phyloP scores from a whole-genome alignment of 495 filamentous ascomycete genomes.

The Hypoxylon subgilvum region DNA sequence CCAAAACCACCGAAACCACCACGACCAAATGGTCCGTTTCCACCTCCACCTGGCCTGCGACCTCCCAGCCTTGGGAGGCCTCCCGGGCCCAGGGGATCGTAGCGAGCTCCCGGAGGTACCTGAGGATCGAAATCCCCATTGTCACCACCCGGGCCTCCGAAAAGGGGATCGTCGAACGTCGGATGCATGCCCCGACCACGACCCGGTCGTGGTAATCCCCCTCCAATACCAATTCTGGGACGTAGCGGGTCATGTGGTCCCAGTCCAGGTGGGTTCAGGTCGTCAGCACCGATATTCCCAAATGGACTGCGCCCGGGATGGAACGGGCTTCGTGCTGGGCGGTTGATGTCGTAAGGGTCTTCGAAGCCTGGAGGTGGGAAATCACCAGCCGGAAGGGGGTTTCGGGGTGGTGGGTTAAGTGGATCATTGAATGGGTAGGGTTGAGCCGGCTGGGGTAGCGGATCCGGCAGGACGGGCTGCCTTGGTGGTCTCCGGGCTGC shows the following conservation, averaged over 20 bases:
- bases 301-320: constrained; percentile 58
- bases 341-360: constrained; percentile 85
- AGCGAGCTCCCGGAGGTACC: constrained; percentile 64
- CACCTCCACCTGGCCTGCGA: constrained; percentile 41
- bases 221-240: constrained; percentile 62
- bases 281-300: constrained; percentile 74
- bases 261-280: constrained; percentile 85
- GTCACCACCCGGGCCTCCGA: constrained; percentile 64
- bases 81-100: constrained; percentile 86
- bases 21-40: constrained; percentile 43
- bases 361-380: constrained; percentile 90
- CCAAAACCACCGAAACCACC: constrained; percentile 44
- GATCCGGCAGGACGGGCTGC: constrained; percentile 37
- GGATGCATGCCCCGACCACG: constrained; percentile 89
- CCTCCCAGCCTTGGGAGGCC: constrained; percentile 50
- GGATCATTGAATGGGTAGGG: constrained; percentile 65
- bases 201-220: constrained; percentile 54
- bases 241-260: constrained; percentile 83
- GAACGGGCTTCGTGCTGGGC: constrained; percentile 61
- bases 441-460: constrained; percentile 56
- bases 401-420: constrained; percentile 65
- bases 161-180: constrained; percentile 91
- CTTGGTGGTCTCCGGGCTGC: constrained; percentile 54
- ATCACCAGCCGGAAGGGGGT: constrained; percentile 73
- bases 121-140: constrained; percentile 57